Base-by-base conservation (phyloP, 345 rosid genomes). In the Ailanthus altissimus region DNA sequence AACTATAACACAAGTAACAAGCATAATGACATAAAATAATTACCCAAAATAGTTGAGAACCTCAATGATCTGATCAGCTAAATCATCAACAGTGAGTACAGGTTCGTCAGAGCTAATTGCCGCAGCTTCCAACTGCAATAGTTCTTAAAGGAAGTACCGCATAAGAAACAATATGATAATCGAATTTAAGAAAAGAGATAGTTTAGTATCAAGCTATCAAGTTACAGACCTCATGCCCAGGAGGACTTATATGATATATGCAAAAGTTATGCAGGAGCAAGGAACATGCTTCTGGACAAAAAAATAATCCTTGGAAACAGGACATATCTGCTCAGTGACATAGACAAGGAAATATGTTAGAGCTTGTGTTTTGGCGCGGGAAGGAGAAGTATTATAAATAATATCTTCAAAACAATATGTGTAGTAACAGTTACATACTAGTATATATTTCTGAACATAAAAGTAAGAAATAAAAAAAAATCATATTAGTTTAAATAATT, bases 31-130 rank as follows among this genome's bases (percentile, higher is more conserved):
- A 28, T 23, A 62, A 57, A 43, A 60, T 64, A 68, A 67, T 85
- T 92, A 96, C 99, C 99, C 88, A 72, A 96, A 96, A 90, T 75
- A 92, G 84, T 94, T 92, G 80, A 96, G 97, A 83, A 96, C 92
- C 83, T 96, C 99, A 12, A 76, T 80, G 10, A 96, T 86, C 82
- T 96, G 99, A 83, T 96, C 98, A 16, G 95, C 97, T 76, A 96
- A 92, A 85, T 94, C 97, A 86, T 96, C 97, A 81, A 86, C 93
- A 10, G 99, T 91, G 84, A 85, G 91, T 75, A 89, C 70, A 79
- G 86, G 90, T 67, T 85, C 85, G 87, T 90, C 86, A 57, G 80
- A 81, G 77, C 91, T 67, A 79, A 88, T 72, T 14, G 86, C 58
- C 10, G 88, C 87, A 84, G 98, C 99, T 85, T 97, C 97, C 72